Evolutionary conservation across 73 alveolate genomes (phyloP).

Genomic region (Paramecium primaurelia): DNA sequence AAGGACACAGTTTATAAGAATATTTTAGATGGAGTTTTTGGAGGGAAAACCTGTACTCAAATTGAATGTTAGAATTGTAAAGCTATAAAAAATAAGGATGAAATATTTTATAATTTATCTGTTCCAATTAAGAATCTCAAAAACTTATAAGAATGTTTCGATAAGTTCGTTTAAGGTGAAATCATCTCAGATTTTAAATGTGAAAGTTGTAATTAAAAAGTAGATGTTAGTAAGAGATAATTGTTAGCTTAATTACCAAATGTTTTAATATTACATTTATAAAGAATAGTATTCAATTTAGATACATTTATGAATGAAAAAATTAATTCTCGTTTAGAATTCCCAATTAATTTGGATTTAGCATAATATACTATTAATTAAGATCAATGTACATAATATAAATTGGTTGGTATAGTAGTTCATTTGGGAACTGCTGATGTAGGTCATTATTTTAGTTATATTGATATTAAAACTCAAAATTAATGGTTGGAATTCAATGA

Average conservation of each 20-base stretch:
- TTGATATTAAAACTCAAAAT: neutral
- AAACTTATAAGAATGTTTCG: conserved; percentile 84
- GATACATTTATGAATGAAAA: conserved; percentile 93
- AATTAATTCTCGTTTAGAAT: conserved; percentile 93
- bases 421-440: conserved; percentile 96
- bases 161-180: conserved; percentile 84
- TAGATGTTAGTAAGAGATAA: conserved; percentile 85
- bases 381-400: conserved; percentile 68
- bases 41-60: conserved; percentile 92
- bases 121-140: conserved; percentile 91
- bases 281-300: conserved; percentile 92
- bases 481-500: conserved; percentile 93
- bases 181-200: conserved; percentile 92
- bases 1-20: conserved; percentile 87
- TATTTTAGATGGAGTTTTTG: conserved; percentile 87
- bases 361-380: conserved; percentile 63
- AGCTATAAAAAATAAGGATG: conserved; percentile 74
- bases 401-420: conserved; percentile 90
- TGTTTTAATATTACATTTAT: conserved; percentile 89
- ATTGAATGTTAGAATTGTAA: conserved; percentile 88
- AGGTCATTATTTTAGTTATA: conserved; percentile 87
- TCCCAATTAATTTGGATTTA: conserved; percentile 91
- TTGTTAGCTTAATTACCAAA: conserved; percentile 91
- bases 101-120: conserved; percentile 87
- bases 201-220: conserved; percentile 90